Conservation (phyloP, 495 filamentous ascomycete species). For the Penicillium subrubescens region DNA sequence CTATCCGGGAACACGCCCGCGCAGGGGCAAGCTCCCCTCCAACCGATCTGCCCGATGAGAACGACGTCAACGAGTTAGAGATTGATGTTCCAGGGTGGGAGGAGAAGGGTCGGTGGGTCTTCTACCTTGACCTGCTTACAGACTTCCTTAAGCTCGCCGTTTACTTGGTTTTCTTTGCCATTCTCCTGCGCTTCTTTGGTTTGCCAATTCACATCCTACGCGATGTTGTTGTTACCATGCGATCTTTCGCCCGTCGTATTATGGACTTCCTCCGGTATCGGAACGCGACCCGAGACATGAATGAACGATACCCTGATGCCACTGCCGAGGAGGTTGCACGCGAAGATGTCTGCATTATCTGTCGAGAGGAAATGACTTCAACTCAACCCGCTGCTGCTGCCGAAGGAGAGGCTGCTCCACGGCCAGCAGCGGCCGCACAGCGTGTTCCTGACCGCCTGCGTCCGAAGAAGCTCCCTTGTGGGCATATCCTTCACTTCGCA, state of each 20-base stretch:
- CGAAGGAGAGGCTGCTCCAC: conserved; percentile 36
- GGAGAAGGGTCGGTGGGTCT: conserved; percentile 89
- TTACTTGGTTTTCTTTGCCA: conserved; percentile 88
- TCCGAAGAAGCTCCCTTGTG: conserved; percentile 94
- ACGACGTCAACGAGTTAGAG: conserved; percentile 88
- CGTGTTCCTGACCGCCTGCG: conserved; percentile 74
- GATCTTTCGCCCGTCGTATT: conserved; percentile 86
- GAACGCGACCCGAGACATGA: conserved; percentile 89
- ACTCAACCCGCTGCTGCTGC: conserved; percentile 51
- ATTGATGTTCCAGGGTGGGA: conserved; percentile 96
- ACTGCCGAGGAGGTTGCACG: conserved; percentile 80
- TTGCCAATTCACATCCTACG: conserved; percentile 95
- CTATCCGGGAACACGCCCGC: conserved; percentile 44
- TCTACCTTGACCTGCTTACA: conserved; percentile 84
- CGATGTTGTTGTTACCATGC: conserved; percentile 89
- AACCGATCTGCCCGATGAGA: conserved; percentile 59
- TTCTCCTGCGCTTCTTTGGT: conserved; percentile 90
- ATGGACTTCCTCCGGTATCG: conserved; percentile 85
- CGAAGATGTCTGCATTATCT: conserved; percentile 96
- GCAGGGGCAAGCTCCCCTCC: conserved; percentile 32
- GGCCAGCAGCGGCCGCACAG: conserved; percentile 13
- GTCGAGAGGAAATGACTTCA: conserved; percentile 90
- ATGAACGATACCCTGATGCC: conserved; percentile 86
- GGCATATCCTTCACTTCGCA: conserved; percentile 91
- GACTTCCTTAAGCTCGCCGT: conserved; percentile 89